Conservation (phyloP, 2,329 filamentous ascomycete species). For the Botrytis tulipae region DNA sequence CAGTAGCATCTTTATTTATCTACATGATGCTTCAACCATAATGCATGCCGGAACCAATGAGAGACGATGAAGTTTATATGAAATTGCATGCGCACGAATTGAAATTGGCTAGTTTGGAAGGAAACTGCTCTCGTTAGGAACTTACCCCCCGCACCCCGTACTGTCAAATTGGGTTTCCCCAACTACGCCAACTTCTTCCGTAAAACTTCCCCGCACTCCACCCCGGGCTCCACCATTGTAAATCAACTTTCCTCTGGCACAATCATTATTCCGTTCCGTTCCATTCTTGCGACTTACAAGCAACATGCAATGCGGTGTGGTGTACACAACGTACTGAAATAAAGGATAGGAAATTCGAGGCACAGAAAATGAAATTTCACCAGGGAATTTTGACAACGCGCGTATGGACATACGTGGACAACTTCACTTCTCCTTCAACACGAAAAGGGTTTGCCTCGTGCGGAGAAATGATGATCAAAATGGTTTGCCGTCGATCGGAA, state of each 20-base stretch:
- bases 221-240: background rate
- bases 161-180: background rate
- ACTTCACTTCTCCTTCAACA: background rate
- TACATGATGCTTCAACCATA: background rate
- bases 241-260: background rate
- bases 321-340: no score
- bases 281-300: background rate
- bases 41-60: background rate
- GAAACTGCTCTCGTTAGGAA: background rate
- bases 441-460: background rate
- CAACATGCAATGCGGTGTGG: background rate
- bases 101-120: background rate
- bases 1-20: background rate
- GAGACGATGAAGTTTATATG: background rate
- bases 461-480: background rate
- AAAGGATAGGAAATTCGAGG: no score
- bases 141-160: background rate
- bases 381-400: background rate
- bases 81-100: background rate
- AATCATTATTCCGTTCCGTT: background rate
- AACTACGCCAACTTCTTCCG: background rate
- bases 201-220: slow-evolving; percentile 5
- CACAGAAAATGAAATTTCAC: background rate
- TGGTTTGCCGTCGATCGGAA: background rate
- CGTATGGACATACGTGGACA: background rate